A percentile compares a stretch with the other conserved stretches of the same genome.
Conservation (phyloP, 2,329 filamentous ascomycete genomes). For the Coleophoma crateriformis region DNA sequence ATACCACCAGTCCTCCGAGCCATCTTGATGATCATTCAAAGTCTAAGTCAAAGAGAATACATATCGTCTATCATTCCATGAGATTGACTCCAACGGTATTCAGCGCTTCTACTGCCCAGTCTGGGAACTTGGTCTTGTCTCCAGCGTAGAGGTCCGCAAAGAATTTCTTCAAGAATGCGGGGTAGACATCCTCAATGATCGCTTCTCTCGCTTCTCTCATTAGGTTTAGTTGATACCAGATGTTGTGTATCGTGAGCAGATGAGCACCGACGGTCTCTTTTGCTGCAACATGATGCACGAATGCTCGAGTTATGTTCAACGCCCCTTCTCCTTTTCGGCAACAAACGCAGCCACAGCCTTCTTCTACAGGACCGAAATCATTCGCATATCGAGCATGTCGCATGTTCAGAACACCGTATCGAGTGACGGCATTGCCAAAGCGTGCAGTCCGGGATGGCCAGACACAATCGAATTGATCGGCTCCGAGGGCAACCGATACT, state of each 20-base stretch:
- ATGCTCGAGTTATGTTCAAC: slow-evolving; percentile 79
- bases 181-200: slow-evolving; percentile 76
- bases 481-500: slow-evolving; percentile 87
- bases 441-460: slow-evolving; percentile 96
- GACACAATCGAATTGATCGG: slow-evolving; percentile 99
- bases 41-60: too few species aligned
- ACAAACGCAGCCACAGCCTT: slow-evolving; percentile 74
- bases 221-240: slow-evolving; percentile 82
- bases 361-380: slow-evolving; percentile 81
- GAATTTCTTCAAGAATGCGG: slow-evolving; percentile 71
- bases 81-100: slow-evolving; percentile 75
- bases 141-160: slow-evolving; percentile 67
- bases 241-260: slow-evolving; percentile 88
- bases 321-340: slow-evolving; percentile 67
- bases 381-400: slow-evolving; percentile 68
- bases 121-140: slow-evolving; percentile 62
- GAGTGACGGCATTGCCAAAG: slow-evolving; percentile 91
- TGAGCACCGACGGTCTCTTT: slow-evolving; percentile 93
- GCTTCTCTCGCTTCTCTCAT: slow-evolving; percentile 73
- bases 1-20: too few species aligned
- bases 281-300: slow-evolving; percentile 82
- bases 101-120: slow-evolving; percentile 80
- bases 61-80: slow-evolving; percentile 25
- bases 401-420: slow-evolving; percentile 75
- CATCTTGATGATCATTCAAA: too few species aligned